phyloP scores from a whole-genome alignment of 2,329 filamentous ascomycete species.

The Stachybotrys echinatus region DNA sequence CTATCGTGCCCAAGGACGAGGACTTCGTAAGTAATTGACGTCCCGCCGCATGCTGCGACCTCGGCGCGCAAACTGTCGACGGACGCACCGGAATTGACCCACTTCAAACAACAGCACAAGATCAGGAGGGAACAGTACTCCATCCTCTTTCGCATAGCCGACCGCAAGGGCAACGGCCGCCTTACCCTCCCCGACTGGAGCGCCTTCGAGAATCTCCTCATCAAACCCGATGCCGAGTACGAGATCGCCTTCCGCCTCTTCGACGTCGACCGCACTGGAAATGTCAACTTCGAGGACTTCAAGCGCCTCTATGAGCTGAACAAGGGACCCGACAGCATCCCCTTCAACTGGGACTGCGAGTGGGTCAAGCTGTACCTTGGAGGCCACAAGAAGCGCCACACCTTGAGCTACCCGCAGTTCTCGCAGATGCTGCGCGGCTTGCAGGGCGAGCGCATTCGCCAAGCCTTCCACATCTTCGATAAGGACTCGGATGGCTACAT shows the following conservation, averaged over 20 bases:
- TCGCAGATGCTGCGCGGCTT: slow-evolving; percentile 95
- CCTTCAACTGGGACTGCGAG: slow-evolving; percentile 95
- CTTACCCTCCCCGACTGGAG: slow-evolving; percentile 83
- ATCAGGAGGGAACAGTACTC: slow-evolving; percentile 95
- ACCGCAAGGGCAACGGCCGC: slow-evolving; percentile 67
- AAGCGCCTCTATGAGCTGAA: slow-evolving; percentile 80
- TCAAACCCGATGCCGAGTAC: slow-evolving; percentile 95
- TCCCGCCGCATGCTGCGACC: not conserved
- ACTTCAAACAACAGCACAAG: slow-evolving; percentile 67
- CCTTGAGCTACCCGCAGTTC: slow-evolving; percentile 93
- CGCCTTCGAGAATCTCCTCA: slow-evolving; percentile 88
- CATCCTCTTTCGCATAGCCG: slow-evolving; percentile 87
- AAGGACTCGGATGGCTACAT: slow-evolving; percentile 92
- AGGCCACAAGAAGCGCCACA: slow-evolving; percentile 78
- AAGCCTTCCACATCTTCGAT: slow-evolving; percentile 91
- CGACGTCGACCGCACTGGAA: slow-evolving; percentile 76
- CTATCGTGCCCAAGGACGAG: slow-evolving; percentile 78
- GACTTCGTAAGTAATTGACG: slow-evolving; percentile 70
- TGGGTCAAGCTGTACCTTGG: slow-evolving; percentile 96
- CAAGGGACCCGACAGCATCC: slow-evolving; percentile 78
- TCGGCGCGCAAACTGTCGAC: not conserved
- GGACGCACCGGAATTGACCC: slow-evolving; percentile 1
- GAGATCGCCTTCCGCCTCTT: slow-evolving; percentile 98
- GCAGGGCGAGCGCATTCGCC: slow-evolving; percentile 91
- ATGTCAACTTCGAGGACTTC: slow-evolving; percentile 87